Percentiles rank a stretch among this genome's conserved stretches.
These are phyloP conservation scores for Fusarium mundagurra DNA, from an alignment of 2,329 filamentous ascomycete genomes.

Conservation along the genomic window DNA sequence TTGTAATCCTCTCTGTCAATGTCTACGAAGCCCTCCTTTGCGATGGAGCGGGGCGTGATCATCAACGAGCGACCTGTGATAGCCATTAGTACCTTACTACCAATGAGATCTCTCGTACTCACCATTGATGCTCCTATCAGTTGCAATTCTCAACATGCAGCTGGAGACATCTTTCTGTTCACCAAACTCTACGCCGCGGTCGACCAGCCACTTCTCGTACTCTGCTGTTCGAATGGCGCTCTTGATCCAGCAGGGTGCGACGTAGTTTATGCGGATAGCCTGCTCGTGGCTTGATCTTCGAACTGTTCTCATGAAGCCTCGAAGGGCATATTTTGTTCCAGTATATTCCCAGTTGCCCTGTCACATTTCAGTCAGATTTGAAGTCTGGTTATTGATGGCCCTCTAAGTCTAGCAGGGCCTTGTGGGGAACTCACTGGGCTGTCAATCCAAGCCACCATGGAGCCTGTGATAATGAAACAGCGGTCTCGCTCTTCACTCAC, in stretches of 20 bases:
- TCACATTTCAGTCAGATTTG: neutral
- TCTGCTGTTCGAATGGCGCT: constrained; percentile 51
- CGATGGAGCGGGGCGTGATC: constrained; percentile 34
- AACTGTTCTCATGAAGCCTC: constrained; percentile 31
- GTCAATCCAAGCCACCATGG: constrained; percentile 59
- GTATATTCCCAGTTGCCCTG: constrained; percentile 39
- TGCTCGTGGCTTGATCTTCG: constrained; percentile 46
- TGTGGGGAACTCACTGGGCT: constrained; percentile 43
- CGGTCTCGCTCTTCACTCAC: constrained; percentile 52
- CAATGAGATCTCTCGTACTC: neutral
- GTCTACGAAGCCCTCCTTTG: constrained; percentile 30
- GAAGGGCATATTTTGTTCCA: constrained; percentile 26
- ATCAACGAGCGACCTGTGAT: constrained; percentile 26
- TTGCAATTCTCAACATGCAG: constrained; percentile 49
- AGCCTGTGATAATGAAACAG: constrained; percentile 60
- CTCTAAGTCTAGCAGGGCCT: rapidly evolving
- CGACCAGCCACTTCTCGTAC: constrained; percentile 52
- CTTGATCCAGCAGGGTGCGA: constrained; percentile 55
- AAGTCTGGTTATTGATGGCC: neutral
- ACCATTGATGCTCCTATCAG: constrained; percentile 45
- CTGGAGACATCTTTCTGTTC: constrained; percentile 46
- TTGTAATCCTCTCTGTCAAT: constrained; percentile 37
- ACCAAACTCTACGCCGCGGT: constrained; percentile 53
- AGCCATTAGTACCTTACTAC: neutral
- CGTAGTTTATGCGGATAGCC: constrained; percentile 57